Evolutionary conservation across 768 basidiomycete genomes (phyloP), one percentile per base, ranked within the genome.

Genomic region (Agrocybe pediades): DNA sequence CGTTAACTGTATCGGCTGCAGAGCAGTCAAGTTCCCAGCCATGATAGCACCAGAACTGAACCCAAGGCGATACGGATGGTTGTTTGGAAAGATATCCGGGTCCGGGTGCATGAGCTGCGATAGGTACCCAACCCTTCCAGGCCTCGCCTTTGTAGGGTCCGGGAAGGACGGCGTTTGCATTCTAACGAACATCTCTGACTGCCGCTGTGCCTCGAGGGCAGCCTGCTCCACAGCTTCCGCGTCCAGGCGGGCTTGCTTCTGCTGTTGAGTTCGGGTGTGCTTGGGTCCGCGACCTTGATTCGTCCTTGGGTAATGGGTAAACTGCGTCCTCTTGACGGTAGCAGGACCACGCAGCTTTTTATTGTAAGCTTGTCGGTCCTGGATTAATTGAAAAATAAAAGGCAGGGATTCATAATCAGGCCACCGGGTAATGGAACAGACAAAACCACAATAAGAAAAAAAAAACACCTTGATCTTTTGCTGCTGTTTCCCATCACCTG

Each of bases 91-190:
- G 25, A 83, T 71, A 9, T 72, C 63, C 17, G 86, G 85, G 61
- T 87, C 80, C 0, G 90, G 90, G 57, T 91, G 86, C 76, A 92
- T 76, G 40, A 92, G 69, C 66, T 83, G 83, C 23, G 82, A 82
- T 49, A 91, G 70, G 40, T 88, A 67, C 3, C 89, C 90, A 0
- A 72, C 71, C 39, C 77, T 77, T 51, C 61, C 57, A 52, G 74
- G 69, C 17, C 73, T 64, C 41, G 66, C 65, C 20, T 62, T 56
- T n/a, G 61, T 62, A 2, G 83, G 62, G 67, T 84, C 65, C 79
- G 83, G 83, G 64, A 87, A 88, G 26, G 84, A 87, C 24, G 79
- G 70, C 47, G 81, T 77, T 1, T 87, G 88, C 13, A 85, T 76
- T 69, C 91, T 91, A 55, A 80, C 77, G 62, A 89, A 87, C 75